These are phyloP conservation scores for Hirschioporus abietinus DNA, from an alignment of 768 basidiomycete genomes.

Conservation along the genomic window DNA sequence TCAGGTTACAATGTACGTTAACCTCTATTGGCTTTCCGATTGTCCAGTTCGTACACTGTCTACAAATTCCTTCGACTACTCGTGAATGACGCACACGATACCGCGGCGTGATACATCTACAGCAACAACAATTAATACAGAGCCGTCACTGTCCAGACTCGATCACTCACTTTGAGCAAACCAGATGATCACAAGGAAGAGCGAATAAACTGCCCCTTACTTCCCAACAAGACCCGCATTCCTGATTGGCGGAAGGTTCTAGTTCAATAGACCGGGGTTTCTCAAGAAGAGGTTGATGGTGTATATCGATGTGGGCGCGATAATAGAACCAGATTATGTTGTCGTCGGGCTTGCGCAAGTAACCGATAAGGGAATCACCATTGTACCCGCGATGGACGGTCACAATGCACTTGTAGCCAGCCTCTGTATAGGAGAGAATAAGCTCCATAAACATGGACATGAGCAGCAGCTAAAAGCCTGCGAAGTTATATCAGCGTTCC, in stretches of 20 bases:
- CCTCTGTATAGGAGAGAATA: neutral
- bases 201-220: too few relatives aligned
- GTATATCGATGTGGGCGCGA: neutral
- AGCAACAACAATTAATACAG: too few relatives aligned
- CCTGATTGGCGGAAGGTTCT: neutral
- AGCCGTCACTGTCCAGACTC: too few relatives aligned
- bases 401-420: neutral
- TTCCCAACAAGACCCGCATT: neutral
- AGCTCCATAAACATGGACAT: neutral
- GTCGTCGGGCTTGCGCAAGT: neutral
- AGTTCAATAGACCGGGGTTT: neutral
- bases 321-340: neutral
- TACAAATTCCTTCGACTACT: too few relatives aligned
- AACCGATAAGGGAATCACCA: neutral
- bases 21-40: too few relatives aligned
- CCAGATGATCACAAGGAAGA: too few relatives aligned
- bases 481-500: neutral
- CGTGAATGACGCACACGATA: too few relatives aligned
- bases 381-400: neutral
- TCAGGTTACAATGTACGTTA: too few relatives aligned
- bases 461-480: neutral
- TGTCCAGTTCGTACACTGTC: too few relatives aligned
- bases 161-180: too few relatives aligned
- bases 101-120: too few relatives aligned
- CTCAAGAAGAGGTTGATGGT: neutral